Conservation (phyloP, 129 eudicot species). For the Pseudognaphalium luteoalbum region DNA sequence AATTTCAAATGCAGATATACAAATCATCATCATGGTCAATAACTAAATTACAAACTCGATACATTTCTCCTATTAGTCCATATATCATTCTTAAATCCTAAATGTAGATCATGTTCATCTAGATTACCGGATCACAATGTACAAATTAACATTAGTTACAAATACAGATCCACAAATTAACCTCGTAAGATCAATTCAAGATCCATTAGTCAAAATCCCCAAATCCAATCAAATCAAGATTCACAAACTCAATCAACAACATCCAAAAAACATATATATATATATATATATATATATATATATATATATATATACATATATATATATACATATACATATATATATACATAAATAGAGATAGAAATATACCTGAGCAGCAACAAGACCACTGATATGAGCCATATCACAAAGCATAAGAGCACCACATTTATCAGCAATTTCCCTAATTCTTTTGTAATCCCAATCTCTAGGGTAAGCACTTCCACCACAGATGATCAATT, state of each 20-base stretch:
- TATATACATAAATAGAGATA: not conserved
- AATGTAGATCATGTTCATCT: not conserved
- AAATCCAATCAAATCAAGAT: constrained; percentile 6
- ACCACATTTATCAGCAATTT: constrained; percentile 84
- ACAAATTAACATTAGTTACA: not conserved
- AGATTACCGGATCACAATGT: not conserved
- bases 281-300: too few relatives aligned
- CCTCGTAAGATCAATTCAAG: not conserved
- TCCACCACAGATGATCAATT: constrained; percentile 90
- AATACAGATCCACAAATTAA: constrained; percentile 12
- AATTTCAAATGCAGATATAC: not conserved
- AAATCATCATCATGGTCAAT: too few relatives aligned
- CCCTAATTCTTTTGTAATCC: constrained; percentile 74
- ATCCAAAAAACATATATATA: not conserved
- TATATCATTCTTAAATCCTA: not conserved
- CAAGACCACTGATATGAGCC: constrained; percentile 99
- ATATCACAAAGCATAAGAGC: constrained; percentile 90
- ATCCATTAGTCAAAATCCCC: not conserved
- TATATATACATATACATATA: not conserved
- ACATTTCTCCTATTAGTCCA: not conserved
- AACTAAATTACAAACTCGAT: not conserved
- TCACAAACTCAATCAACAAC: not conserved
- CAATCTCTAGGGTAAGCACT: constrained; percentile 99
- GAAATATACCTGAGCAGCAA: constrained; percentile 91
- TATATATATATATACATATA: too few relatives aligned